Evolutionary conservation across 495 filamentous ascomycete genomes (phyloP).

Genomic region (Penicillium alfredii): DNA sequence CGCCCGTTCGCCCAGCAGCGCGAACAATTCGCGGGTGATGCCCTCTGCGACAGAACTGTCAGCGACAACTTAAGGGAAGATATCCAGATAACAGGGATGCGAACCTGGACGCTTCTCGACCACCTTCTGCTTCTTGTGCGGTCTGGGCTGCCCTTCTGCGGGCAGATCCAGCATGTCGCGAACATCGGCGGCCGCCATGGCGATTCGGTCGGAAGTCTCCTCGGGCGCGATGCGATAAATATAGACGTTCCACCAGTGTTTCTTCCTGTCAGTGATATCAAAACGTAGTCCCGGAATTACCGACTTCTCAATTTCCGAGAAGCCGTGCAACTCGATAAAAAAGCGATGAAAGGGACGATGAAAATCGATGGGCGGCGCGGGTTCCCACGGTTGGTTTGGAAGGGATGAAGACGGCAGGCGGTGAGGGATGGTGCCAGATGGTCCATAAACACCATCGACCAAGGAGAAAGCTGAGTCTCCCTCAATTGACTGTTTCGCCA

Average conservation of each 20-base stretch:
- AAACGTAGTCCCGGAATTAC: no score
- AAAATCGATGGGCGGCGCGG: slow-evolving; percentile 20
- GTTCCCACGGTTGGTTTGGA: slow-evolving; percentile 10
- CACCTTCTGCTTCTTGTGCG: slow-evolving; percentile 73
- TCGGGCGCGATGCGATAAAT: slow-evolving; percentile 2
- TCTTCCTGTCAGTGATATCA: no score
- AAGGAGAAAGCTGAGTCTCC: slow-evolving; percentile 8
- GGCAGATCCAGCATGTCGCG: slow-evolving; percentile 86
- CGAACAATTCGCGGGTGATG: slow-evolving; percentile 61
- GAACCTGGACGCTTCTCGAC: slow-evolving; percentile 63
- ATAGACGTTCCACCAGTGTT: no score
- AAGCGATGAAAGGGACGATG: slow-evolving; percentile 11
- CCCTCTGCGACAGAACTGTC: slow-evolving; percentile 54
- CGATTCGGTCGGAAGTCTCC: slow-evolving; percentile 4
- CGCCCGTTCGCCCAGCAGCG: slow-evolving; percentile 60
- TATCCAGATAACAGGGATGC: neutral
- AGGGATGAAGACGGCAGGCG: slow-evolving; percentile 22
- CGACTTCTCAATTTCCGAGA: no score
- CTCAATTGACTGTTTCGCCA: slow-evolving; percentile 18
- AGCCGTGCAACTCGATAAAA: no score
- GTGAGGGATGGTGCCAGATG: slow-evolving; percentile 18
- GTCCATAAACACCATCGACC: slow-evolving; percentile 17
- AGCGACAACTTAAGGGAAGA: slow-evolving; percentile 2
- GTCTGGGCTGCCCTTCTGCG: slow-evolving; percentile 53
- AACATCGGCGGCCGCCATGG: slow-evolving; percentile 76